These are phyloP conservation scores for Salmacisia buchloeana DNA, from an alignment of 1,284 basidiomycete genomes.

Conservation along the genomic window DNA sequence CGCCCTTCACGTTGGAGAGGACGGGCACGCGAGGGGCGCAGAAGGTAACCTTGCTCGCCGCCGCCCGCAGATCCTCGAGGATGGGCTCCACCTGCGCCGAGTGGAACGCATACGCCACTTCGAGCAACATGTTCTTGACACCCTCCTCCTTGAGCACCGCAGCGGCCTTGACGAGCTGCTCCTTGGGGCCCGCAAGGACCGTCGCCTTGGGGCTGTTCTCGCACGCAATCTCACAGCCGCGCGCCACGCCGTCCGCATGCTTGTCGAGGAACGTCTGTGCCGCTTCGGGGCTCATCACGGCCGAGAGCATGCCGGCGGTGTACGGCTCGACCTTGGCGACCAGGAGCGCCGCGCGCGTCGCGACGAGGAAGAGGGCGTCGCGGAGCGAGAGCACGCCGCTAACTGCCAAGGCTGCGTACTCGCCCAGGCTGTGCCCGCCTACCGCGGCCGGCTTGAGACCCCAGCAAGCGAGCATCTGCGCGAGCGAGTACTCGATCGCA, in stretches of 20 bases:
- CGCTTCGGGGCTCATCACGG: background rate
- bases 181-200: conserved; percentile 23
- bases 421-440: conserved; percentile 30
- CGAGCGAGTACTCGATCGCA: conserved; percentile 19
- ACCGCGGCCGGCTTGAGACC: conserved; percentile 19
- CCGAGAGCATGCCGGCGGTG: conserved; percentile 30
- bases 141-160: conserved; percentile 19
- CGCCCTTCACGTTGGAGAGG: conserved; percentile 22
- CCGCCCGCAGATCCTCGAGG: conserved; percentile 8
- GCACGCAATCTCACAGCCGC: conserved; percentile 23
- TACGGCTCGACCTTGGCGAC: conserved; percentile 22
- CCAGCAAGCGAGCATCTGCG: conserved; percentile 21
- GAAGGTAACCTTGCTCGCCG: conserved; percentile 10
- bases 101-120: conserved; percentile 32
- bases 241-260: background rate
- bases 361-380: conserved; percentile 25
- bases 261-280: background rate
- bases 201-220: conserved; percentile 27
- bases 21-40: conserved; percentile 15
- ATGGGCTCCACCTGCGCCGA: conserved; percentile 22
- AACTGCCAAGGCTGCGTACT: conserved; percentile 26
- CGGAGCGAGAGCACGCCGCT: conserved; percentile 20
- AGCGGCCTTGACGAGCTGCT: conserved; percentile 14
- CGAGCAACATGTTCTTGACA: conserved; percentile 26
- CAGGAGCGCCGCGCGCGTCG: conserved; percentile 23